phyloP scores from a whole-genome alignment of 208 protist genomes.

The Porcisia hertigi region DNA sequence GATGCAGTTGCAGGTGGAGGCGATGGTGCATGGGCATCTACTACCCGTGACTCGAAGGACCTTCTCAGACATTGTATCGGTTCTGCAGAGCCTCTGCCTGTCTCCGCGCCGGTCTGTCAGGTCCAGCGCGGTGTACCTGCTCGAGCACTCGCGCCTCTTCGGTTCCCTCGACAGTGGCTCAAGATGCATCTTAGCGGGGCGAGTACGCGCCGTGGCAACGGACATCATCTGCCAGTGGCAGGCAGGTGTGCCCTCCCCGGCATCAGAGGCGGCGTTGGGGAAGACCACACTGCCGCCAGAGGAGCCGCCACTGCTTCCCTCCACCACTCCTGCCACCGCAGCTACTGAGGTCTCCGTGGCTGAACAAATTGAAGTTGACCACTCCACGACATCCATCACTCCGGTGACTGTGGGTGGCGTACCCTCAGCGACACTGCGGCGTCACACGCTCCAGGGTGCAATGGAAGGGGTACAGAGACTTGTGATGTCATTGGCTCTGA shows the following conservation, averaged over 20 bases:
- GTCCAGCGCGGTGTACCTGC: conserved; percentile 12
- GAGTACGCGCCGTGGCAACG: conserved; percentile 7
- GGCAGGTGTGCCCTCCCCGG: background rate
- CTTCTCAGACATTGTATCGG: conserved; percentile 13
- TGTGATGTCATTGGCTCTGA: background rate
- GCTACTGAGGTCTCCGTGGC: background rate
- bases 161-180: conserved; percentile 8
- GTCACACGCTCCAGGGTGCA: conserved; percentile 21
- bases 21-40: conserved; percentile 15
- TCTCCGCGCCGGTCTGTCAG: conserved; percentile 14
- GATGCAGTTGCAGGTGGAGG: conserved; percentile 30
- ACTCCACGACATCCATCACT: background rate
- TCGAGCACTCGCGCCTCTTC: conserved; percentile 12
- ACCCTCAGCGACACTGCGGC: background rate
- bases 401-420: background rate
- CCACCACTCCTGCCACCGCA: background rate
- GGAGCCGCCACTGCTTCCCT: background rate
- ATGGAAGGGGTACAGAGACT: conserved; percentile 12
- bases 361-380: background rate
- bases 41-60: conserved; percentile 20
- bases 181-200: conserved; percentile 4
- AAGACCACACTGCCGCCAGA: background rate
- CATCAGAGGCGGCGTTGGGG: background rate
- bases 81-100: conserved; percentile 18
- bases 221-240: conserved; percentile 10